Base-by-base conservation (phyloP, 805 yeast genomes). In the Myxozyma monticola region DNA sequence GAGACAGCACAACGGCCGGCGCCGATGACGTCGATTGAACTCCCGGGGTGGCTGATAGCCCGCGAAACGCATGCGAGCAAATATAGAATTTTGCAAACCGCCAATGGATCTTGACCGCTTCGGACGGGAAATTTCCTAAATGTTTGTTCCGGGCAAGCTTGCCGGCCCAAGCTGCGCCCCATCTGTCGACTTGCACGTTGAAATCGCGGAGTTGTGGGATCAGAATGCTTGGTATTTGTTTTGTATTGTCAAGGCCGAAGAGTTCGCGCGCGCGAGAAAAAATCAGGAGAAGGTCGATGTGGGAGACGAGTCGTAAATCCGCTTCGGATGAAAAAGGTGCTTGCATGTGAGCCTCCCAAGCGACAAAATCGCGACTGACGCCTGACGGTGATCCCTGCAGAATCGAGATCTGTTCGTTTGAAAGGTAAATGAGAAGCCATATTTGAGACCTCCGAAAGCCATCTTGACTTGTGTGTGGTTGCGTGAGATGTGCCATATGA, bases 101-200 rank as follows among this genome's bases (percentile, higher is more conserved):
- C 42, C 42, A 51, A 18, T 51, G 48, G 6, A 51, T 37, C 17
- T 37, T 34, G n/a, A 51, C 42, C 4, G 56, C 56, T 29, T 46
- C 56, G 22, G 53, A 48, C 9, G 56, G 56, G 28, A 47, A 51
- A 14, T 45, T 30, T 14, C 56, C 56, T 1, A 51, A 25, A 12
- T 30, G 31, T 22, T 41, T 40, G 28, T 51, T 42, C 10, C 51
- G 40, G 4, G 51, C 52, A 26, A 51, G 47, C 33, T 41, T 42
- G 14, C 48, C 52, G 10, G 56, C 34, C 56, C 56, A 51, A 17
- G 45, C 37, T n/a, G 46, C 51, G 26, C 49, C 56, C 56, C 56
- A 51, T 26, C 47, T 31, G 26, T 51, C 56, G 14, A 51, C 41
- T 21, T 51, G 48, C 34, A 33, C 22, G 20, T 35, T 41, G 33